Conservation (phyloP, 306 rosid genomes). For the Ormosia semicastrata region DNA sequence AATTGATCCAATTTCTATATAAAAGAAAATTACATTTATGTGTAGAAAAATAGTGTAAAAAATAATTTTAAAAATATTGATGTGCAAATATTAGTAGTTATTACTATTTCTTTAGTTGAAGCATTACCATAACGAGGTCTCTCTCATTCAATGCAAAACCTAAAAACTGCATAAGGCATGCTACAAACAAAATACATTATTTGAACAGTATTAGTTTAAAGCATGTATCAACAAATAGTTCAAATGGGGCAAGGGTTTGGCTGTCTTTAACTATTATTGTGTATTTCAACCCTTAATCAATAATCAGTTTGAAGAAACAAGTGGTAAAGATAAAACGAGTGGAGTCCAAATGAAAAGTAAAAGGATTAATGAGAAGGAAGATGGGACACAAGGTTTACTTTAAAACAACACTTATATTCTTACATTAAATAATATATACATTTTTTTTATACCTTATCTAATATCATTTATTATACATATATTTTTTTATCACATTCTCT, state of each 20-base stretch:
- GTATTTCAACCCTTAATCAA: neutral
- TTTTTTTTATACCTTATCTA: too few species aligned
- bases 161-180: neutral
- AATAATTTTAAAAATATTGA: neutral
- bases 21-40: neutral
- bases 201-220: neutral
- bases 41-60: neutral
- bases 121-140: neutral
- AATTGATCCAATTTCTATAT: neutral
- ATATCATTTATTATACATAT: too few species aligned
- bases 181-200: neutral
- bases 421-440: too few species aligned
- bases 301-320: constrained; percentile 7
- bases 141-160: neutral
- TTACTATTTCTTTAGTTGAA: neutral
- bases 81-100: neutral
- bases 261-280: constrained; percentile 6
- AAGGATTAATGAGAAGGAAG: constrained; percentile 29
- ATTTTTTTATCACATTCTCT: too few species aligned
- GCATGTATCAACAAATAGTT: neutral
- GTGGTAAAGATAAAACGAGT: constrained; percentile 13
- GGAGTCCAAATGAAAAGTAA: constrained; percentile 28
- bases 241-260: neutral
- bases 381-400: constrained; percentile 34
- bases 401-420: too few species aligned